phyloP scores from a whole-genome alignment of 177 flowering plant genomes.

The Telopea speciosissima region DNA sequence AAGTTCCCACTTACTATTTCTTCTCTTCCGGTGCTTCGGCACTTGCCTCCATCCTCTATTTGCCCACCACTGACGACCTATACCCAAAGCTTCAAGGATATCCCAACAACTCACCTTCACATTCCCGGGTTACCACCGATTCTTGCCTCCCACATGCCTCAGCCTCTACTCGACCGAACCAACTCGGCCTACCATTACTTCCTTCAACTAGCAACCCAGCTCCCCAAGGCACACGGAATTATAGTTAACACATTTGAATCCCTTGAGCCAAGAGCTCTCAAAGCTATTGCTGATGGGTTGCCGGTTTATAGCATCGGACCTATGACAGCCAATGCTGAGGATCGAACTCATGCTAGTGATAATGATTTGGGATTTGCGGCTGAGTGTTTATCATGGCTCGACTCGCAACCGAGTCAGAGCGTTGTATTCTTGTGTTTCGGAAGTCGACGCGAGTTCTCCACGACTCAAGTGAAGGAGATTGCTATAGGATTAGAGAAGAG shows the following conservation, averaged over 20 bases:
- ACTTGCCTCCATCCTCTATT: constrained; percentile 15
- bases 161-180: constrained; percentile 17
- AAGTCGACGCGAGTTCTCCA: neutral
- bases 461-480: neutral
- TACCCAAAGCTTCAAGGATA: constrained; percentile 14
- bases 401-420: neutral
- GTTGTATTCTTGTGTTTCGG: neutral
- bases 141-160: constrained; percentile 16
- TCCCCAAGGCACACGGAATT: constrained; percentile 31
- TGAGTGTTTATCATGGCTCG: neutral
- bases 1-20: constrained; percentile 32
- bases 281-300: constrained; percentile 23
- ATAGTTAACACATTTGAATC: constrained; percentile 32
- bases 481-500: neutral
- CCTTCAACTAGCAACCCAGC: neutral
- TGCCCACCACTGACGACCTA: constrained; percentile 16
- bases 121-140: constrained; percentile 32
- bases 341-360: neutral
- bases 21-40: constrained; percentile 16
- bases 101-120: neutral
- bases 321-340: constrained; percentile 3
- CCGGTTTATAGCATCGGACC: constrained; percentile 31
- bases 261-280: constrained; percentile 23
- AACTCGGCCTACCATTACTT: constrained; percentile 14
- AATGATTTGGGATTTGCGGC: neutral